Base-by-base conservation (phyloP, 108 stramenopile genomes). In the Nitzschia inconspicua region DNA sequence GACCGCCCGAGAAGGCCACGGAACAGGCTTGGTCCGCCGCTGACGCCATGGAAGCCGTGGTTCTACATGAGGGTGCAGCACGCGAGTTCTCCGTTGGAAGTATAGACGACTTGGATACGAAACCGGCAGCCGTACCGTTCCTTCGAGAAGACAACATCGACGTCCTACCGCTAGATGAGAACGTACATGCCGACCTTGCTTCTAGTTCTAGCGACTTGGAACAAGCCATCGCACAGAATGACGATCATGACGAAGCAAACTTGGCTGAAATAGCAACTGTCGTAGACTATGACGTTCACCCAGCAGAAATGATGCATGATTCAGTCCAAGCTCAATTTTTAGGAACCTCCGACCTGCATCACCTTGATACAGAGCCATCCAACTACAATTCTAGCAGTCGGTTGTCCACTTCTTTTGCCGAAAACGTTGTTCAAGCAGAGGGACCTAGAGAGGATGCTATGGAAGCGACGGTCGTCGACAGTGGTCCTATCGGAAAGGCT, bases 261-360 rank as follows among this genome's bases (percentile, higher is more conserved):
- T 9, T 46, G 44, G n/a, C n/a, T n/a, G n/a, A n/a, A n/a, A n/a
- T n/a, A n/a, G n/a, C n/a, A n/a, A n/a, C n/a, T n/a, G n/a, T n/a
- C n/a, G n/a, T n/a, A n/a, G n/a, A n/a, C n/a, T n/a, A n/a, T n/a
- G 59, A 66, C 10, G 59, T 59, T 9, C 77, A 78, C 44, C 72
- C 72, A 18, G 52, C 51, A 6, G 66, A 64, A n/a, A 13, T 65
- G 10, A 31, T 41, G 1, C 30, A 52, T 23, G 41, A 57, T 13
- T 65, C 62, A 0, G 70, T 63, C 2, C 62, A 55, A 14, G 77
- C 77, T 11, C 71, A 73, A 47, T 61, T 63, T 47, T 37, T 78
- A 8, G 62, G 70, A 8, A 25, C 47, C 11, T 57, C 68, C 30
- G 39, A 29, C 68, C 9, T 37, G 27, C 8, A n/a, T 7, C 44